A percentile compares a stretch with the other conserved stretches of the same genome.
Conservation (phyloP, 805 yeast species). For the Candida golubevii region DNA sequence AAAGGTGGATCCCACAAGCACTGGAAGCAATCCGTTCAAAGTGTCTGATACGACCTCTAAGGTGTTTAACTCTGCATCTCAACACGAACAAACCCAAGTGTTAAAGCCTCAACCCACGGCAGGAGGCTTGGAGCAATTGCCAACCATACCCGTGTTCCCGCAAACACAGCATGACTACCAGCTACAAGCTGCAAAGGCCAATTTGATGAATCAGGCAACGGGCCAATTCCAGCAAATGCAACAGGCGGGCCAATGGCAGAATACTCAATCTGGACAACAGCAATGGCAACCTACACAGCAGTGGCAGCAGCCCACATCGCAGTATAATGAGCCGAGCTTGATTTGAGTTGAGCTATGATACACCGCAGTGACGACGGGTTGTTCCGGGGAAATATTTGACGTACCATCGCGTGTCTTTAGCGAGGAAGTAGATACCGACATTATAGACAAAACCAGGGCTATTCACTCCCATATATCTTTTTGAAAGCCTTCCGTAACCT, state of each 20-base stretch:
- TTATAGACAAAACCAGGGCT: too few species aligned
- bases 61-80: conserved; percentile 25
- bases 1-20: conserved; percentile 31
- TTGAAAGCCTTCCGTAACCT: conserved; percentile 51
- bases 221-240: conserved; percentile 8
- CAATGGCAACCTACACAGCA: conserved; percentile 9
- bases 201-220: conserved; percentile 15
- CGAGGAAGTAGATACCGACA: too few species aligned
- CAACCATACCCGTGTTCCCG: conserved; percentile 67
- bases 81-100: conserved; percentile 20
- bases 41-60: conserved; percentile 33
- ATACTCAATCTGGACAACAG: conserved; percentile 2
- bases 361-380: too few species aligned
- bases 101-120: conserved; percentile 57
- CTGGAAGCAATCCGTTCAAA: conserved; percentile 63
- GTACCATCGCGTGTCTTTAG: too few species aligned
- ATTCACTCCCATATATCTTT: conserved; percentile 33
- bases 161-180: conserved; percentile 42
- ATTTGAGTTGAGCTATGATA: conserved; percentile 9
- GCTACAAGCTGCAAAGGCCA: conserved; percentile 34
- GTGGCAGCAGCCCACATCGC: conserved; percentile 5
- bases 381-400: too few species aligned
- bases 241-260: conserved; percentile 9
- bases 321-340: conserved; percentile 23
- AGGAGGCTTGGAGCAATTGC: conserved; percentile 66